Evolutionary conservation across 2,329 filamentous ascomycete species (phyloP), one percentile per base, ranked within the genome.

Genomic region (Ambrosiella beaveri): DNA sequence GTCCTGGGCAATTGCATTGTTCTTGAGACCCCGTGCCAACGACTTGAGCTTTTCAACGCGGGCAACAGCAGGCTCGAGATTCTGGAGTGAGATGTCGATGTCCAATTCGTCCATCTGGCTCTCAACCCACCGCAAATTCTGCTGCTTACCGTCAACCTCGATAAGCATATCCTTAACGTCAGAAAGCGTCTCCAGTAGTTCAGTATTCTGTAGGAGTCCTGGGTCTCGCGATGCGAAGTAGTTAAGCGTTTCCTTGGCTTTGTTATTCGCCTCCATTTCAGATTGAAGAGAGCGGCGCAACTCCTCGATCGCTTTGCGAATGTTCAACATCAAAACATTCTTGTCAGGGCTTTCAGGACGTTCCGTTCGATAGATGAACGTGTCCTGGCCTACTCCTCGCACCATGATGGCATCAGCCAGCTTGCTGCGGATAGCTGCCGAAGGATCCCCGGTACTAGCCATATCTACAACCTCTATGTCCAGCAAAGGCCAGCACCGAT

Each of bases 111-210:
- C 93, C 69, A 98, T 86, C 70, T 97, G 88, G 56, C 83, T 82
- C 68, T 98, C 93, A 0, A 98, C 88, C 88, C 88, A 96, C 57
- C 91, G 86, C 52, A 98, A 77, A 67, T 93, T 96, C 67, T 97
- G 88, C 69, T 96, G 90, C 65, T 95, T 95, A 54, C 93, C 93
- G 65, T 97, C 93, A 12, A 95, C 88, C 65, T 98, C 93, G 63
- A 98, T 90, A 58, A 95, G 79, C 72, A 95, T 85, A 68, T 94
- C 87, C 66, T 88, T 88, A 64, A 85, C 82, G 62, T 84, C 81
- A 1, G 88, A 88, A 8, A 89, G 71, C 7, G 81, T 85, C 66
- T 93, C 88, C 12, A 95, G 76, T 1, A 93, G 73, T 60, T 91
- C 86, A 0, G 85, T 82, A 69, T 90, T 89, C 65, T 88, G 85